These are phyloP conservation scores for Ascochyta koolunga DNA, from an alignment of 2,329 filamentous ascomycete genomes.

Conservation along the genomic window DNA sequence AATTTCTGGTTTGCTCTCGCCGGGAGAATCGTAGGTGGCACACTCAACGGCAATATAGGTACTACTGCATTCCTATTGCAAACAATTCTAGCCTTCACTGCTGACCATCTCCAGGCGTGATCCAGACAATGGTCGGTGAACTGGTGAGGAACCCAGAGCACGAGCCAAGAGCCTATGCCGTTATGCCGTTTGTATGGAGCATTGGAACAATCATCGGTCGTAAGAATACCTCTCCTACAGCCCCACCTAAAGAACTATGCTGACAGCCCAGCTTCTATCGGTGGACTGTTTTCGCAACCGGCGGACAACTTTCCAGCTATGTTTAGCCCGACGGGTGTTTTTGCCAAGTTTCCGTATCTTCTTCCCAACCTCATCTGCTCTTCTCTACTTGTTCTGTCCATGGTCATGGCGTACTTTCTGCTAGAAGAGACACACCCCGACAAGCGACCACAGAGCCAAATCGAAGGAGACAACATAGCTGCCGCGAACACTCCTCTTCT, in stretches of 20 bases:
- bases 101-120: slow-evolving; percentile 56
- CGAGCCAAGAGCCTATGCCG: slow-evolving; percentile 78
- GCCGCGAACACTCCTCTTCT: slow-evolving; percentile 75
- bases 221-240: slow-evolving; percentile 24
- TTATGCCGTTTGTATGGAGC: slow-evolving; percentile 95
- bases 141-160: slow-evolving; percentile 68
- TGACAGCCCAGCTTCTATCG: slow-evolving; percentile 68
- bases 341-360: slow-evolving; percentile 81
- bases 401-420: slow-evolving; percentile 78
- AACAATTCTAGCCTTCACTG: not conserved
- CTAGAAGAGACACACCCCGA: slow-evolving; percentile 90
- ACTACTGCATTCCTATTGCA: slow-evolving; percentile 51
- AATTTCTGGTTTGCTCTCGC: slow-evolving; percentile 84
- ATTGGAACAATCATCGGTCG: slow-evolving; percentile 84
- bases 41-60: slow-evolving; percentile 84
- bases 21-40: slow-evolving; percentile 77
- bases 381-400: slow-evolving; percentile 75
- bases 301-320: slow-evolving; percentile 72
- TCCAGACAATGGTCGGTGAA: slow-evolving; percentile 90
- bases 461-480: slow-evolving; percentile 47
- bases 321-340: slow-evolving; percentile 72
- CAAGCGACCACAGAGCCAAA: slow-evolving; percentile 63
- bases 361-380: slow-evolving; percentile 89
- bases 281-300: slow-evolving; percentile 84
- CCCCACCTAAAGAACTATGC: slow-evolving; percentile 3